These are phyloP conservation scores for Gracilaria domingensis DNA, from an alignment of 23 red algal genomes.

Conservation along the genomic window DNA sequence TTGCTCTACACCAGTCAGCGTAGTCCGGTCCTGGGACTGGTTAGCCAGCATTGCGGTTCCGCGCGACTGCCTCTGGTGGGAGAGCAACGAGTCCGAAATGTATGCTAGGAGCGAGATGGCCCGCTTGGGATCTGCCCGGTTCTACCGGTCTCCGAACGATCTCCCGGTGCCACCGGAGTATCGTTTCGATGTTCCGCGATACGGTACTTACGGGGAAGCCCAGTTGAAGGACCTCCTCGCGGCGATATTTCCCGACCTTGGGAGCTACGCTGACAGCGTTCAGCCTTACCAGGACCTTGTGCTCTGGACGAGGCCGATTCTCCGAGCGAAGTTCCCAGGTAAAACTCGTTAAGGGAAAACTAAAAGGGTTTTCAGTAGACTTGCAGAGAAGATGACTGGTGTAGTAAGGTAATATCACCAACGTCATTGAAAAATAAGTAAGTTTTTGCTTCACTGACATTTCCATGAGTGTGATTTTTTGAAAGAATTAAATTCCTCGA, in stretches of 20 bases:
- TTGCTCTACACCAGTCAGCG: too few species aligned
- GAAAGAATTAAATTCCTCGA: too few species aligned
- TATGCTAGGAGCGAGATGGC: background rate
- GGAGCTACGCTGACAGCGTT: background rate
- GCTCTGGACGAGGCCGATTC: background rate
- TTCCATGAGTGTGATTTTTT: too few species aligned
- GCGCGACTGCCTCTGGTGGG: background rate
- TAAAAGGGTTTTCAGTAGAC: too few species aligned
- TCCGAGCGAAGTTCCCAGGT: too few species aligned
- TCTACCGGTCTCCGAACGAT: background rate
- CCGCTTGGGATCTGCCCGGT: background rate
- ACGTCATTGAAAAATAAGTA: too few species aligned
- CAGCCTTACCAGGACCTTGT: background rate
- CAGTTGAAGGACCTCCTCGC: background rate
- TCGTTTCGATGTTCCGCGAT: background rate
- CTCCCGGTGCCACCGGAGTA: background rate
- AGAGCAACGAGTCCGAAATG: background rate
- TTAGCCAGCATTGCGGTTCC: conserved; percentile 16
- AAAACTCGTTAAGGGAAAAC: too few species aligned
- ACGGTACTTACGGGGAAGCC: conserved; percentile 20
- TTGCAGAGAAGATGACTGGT: too few species aligned
- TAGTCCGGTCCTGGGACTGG: background rate
- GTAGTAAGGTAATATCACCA: too few species aligned
- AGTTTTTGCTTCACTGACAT: too few species aligned
- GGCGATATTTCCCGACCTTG: background rate